phyloP scores from a whole-genome alignment of 108 stramenopile species.

The Pelagomonas calceolata region DNA sequence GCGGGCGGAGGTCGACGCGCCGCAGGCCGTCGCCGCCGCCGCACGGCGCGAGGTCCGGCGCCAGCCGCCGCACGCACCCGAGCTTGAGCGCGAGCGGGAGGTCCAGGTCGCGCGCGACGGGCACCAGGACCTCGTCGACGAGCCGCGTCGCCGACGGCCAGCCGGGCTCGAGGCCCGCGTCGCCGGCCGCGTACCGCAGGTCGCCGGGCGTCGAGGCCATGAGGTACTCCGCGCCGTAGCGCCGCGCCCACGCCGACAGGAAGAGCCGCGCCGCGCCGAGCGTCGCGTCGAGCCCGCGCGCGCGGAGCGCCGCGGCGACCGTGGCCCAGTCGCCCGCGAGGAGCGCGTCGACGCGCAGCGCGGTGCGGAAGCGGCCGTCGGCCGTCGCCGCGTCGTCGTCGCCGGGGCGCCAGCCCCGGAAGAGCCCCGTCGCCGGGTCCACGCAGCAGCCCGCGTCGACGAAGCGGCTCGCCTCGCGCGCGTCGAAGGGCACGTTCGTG shows the following conservation, averaged over 20 bases:
- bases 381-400: neutral
- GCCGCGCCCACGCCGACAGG: slow-evolving; percentile 63
- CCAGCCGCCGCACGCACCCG: slow-evolving; percentile 65
- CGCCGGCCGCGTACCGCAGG: slow-evolving; percentile 33
- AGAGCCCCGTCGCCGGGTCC: neutral
- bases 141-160: slow-evolving; percentile 39
- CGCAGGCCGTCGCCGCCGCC: slow-evolving; percentile 63
- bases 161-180: neutral
- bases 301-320: slow-evolving; percentile 43
- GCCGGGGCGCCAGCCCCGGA: too few species aligned
- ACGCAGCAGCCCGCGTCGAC: neutral
- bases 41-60: slow-evolving; percentile 41
- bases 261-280: slow-evolving; percentile 62
- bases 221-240: slow-evolving; percentile 76
- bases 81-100: slow-evolving; percentile 75
- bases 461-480: slow-evolving; percentile 36
- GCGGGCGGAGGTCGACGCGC: slow-evolving; percentile 53
- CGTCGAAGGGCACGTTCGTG: slow-evolving; percentile 86
- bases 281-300: slow-evolving; percentile 53
- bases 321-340: slow-evolving; percentile 56
- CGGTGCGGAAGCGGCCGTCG: slow-evolving; percentile 47
- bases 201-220: slow-evolving; percentile 82
- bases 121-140: slow-evolving; percentile 59
- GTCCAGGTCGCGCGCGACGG: slow-evolving; percentile 62
- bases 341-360: slow-evolving; percentile 74